phyloP scores from a whole-genome alignment of 176 grass and related monocot species.

The Microstegium vimineum region DNA sequence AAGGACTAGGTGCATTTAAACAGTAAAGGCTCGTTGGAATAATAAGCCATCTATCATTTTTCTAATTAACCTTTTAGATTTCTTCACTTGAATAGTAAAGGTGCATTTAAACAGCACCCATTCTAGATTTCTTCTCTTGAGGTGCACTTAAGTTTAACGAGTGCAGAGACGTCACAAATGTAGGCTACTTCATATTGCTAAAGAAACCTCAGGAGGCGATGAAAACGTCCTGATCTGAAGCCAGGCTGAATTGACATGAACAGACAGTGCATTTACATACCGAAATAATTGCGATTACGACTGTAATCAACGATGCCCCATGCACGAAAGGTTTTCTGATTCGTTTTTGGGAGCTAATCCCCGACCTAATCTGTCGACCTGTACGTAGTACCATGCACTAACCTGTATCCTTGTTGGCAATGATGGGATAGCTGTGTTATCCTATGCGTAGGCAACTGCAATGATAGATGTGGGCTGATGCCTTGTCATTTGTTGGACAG shows the following conservation, averaged over 20 bases:
- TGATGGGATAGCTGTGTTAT: constrained; percentile 23
- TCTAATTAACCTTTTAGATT: not conserved
- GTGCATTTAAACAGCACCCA: not conserved
- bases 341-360: constrained; percentile 4
- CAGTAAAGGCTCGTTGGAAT: not conserved
- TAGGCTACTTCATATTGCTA: not conserved
- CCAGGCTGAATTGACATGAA: not conserved
- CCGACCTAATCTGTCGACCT: constrained; percentile 15
- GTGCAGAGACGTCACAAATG: not conserved
- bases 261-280: not conserved
- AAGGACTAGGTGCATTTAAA: constrained; percentile 4
- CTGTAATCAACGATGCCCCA: not conserved
- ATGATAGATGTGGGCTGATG: constrained; percentile 26
- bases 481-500: constrained; percentile 12
- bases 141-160: not conserved
- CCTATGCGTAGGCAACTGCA: not conserved
- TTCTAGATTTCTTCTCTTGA: not conserved
- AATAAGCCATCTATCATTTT: not conserved
- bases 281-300: constrained; percentile 17
- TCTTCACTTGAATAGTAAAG: not conserved
- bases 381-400: constrained; percentile 23
- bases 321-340: constrained; percentile 7
- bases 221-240: not conserved
- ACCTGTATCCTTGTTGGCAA: constrained; percentile 26
- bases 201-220: not conserved